Base-by-base conservation (phyloP, 148 eudicot genomes). In the Simmondsia chinensis region DNA sequence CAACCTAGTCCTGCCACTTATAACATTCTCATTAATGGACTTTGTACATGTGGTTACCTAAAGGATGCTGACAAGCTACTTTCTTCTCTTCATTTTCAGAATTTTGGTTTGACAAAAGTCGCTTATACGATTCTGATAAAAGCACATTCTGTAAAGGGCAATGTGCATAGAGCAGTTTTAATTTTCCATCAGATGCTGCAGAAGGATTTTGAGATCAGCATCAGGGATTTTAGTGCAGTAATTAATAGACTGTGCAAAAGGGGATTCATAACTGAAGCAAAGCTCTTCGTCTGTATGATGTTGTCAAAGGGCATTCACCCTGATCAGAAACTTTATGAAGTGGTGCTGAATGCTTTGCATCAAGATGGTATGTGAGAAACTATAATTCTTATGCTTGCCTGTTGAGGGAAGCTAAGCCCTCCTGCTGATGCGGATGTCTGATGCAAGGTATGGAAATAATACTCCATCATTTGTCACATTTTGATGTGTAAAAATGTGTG, bases 71-170 rank as follows among this genome's bases (percentile, higher is more conserved):
- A 83, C 46, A 48, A 31, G 20, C 43, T 83, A 19, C 39, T 83
- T 56, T 48, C 46, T 16, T 63, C 4, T 60, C 79, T 88, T 46
- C 65, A 46, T 18, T 51, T 50, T 40, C 72, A 66, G 61, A 58
- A 75, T 20, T 27, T 75, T 28, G 36, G 16, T 37, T 59, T 88
- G 69, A 46, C 76, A 40, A 83, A 88, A 73, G 50, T 50, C 63
- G 78, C 81, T 35, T 88, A 83, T 51, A 75, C 59, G 1, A 74
- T 76, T 10, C 52, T 88, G 11, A 75, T 88, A 22, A 83, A 80
- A 73, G 96, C 94, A 29, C 83, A 83, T 71, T 88, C 83, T 66
- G 83, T 68, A 30, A 88, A 74, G 72, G 94, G 96, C 21, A 69
- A 75, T 70, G 63, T 52, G 15, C 46, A 24, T 33, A 63, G 56